Percentiles rank a stretch among this genome's conserved stretches.
Conservation (phyloP, 2,329 filamentous ascomycete species). For the Colletotrichum sp. region DNA sequence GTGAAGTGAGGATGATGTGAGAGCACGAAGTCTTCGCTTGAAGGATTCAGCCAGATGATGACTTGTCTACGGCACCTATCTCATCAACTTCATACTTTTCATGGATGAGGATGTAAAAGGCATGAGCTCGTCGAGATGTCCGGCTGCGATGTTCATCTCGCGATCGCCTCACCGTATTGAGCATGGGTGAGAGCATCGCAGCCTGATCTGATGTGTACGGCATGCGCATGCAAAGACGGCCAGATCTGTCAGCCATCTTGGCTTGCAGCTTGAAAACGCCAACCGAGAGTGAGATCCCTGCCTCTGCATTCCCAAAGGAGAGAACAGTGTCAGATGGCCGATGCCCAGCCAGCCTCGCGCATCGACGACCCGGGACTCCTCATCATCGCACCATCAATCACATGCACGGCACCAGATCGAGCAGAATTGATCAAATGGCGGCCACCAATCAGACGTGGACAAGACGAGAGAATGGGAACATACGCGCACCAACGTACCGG, state of each 20-base stretch:
- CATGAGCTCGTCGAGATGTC: neutral
- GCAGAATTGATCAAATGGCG: neutral
- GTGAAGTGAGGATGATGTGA: neutral
- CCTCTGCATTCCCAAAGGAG: neutral
- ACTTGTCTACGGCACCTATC: neutral
- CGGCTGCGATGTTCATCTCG: neutral
- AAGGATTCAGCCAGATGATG: neutral
- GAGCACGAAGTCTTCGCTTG: neutral
- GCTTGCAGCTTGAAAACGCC: neutral
- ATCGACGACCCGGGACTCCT: neutral
- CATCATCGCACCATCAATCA: neutral
- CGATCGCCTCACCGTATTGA: neutral
- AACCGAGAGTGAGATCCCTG: neutral
- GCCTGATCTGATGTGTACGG: neutral
- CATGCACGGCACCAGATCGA: neutral
- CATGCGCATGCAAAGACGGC: neutral
- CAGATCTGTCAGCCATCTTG: neutral
- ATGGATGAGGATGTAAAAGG: neutral
- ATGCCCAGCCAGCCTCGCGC: neutral
- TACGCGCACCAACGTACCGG: conserved; percentile 15
- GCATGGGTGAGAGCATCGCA: neutral
- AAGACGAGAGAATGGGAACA: neutral
- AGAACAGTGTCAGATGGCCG: neutral
- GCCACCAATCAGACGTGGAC: neutral
- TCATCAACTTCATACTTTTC: neutral